Evolutionary conservation across 176 grass and related monocot species (phyloP).

Genomic region (Cenchrus purpureus): DNA sequence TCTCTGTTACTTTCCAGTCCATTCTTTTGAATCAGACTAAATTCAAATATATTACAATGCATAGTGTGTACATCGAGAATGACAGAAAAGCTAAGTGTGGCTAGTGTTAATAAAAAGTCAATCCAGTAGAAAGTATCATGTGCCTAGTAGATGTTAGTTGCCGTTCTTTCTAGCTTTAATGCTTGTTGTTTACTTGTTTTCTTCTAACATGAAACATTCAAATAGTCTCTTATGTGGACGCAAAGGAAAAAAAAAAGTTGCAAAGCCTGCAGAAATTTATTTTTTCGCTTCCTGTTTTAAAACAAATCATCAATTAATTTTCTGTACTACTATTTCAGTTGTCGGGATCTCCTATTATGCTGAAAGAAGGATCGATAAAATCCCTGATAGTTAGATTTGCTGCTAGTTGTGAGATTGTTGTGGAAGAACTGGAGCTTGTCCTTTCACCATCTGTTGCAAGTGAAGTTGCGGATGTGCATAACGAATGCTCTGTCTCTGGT

Average conservation of each 20-base stretch:
- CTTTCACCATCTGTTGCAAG: slow-evolving; percentile 61
- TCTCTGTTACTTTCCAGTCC: slow-evolving; percentile 11
- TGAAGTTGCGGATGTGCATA: slow-evolving; percentile 50
- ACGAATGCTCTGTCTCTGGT: slow-evolving; percentile 59
- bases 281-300: neutral
- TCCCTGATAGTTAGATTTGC: slow-evolving; percentile 85
- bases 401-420: slow-evolving; percentile 74
- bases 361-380: slow-evolving; percentile 98
- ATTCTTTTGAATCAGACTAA: neutral
- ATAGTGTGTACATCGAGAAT: neutral
- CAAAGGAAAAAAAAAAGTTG: neutral
- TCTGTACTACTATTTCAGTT: slow-evolving; percentile 68
- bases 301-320: slow-evolving; percentile 8
- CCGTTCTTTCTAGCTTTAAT: slow-evolving; percentile 14
- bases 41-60: neutral
- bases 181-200: slow-evolving; percentile 12
- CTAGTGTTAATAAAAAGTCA: slow-evolving; percentile 11
- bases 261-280: neutral
- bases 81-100: neutral
- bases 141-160: neutral
- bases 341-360: slow-evolving; percentile 54
- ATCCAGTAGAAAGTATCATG: neutral
- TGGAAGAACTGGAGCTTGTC: slow-evolving; percentile 90
- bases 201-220: slow-evolving; percentile 17
- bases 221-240: neutral